Percentiles rank a stretch among this genome's conserved stretches.
phyloP scores from a whole-genome alignment of 768 basidiomycete genomes.

The Ramaria sp. region DNA sequence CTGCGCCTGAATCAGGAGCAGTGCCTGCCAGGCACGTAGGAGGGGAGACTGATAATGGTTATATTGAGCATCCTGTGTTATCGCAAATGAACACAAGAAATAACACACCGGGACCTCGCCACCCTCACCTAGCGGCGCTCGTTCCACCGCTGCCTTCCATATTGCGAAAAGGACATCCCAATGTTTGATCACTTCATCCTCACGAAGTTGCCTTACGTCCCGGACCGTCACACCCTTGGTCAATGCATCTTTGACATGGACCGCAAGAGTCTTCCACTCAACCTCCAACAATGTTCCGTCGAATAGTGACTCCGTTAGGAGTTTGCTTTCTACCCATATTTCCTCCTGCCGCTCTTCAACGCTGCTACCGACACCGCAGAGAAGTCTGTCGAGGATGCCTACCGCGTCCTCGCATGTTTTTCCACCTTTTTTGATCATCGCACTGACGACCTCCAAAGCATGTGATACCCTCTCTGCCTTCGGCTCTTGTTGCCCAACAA shows the following conservation, averaged over 20 bases:
- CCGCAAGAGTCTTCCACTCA: slow-evolving; percentile 38
- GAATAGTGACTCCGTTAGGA: slow-evolving; percentile 45
- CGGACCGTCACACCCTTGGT: slow-evolving; percentile 41
- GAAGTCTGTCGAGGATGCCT: slow-evolving; percentile 35
- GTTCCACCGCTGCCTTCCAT: slow-evolving; percentile 39
- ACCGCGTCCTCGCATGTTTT: slow-evolving; percentile 44
- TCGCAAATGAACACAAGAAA: background rate
- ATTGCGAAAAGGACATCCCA: slow-evolving; percentile 40
- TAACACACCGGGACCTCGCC: slow-evolving; percentile 39
- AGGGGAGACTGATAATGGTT: background rate
- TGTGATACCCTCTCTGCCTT: slow-evolving; percentile 21
- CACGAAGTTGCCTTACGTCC: slow-evolving; percentile 47
- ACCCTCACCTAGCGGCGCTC: slow-evolving; percentile 36
- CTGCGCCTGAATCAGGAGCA: slow-evolving; percentile 41
- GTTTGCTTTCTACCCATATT: slow-evolving; percentile 35
- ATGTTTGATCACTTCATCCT: slow-evolving; percentile 42
- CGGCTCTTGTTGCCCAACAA: slow-evolving; percentile 26
- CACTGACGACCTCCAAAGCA: slow-evolving; percentile 38
- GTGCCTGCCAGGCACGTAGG: slow-evolving; percentile 35
- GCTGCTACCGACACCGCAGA: slow-evolving; percentile 7
- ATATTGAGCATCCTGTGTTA: background rate
- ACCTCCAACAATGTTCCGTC: slow-evolving; percentile 44
- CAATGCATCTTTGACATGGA: slow-evolving; percentile 39
- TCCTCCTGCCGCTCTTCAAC: slow-evolving; percentile 18
- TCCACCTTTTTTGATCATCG: slow-evolving; percentile 48